Evolutionary conservation across 139 green algal genomes (phyloP).

Genomic region (Chlamydomonas schloesseri): DNA sequence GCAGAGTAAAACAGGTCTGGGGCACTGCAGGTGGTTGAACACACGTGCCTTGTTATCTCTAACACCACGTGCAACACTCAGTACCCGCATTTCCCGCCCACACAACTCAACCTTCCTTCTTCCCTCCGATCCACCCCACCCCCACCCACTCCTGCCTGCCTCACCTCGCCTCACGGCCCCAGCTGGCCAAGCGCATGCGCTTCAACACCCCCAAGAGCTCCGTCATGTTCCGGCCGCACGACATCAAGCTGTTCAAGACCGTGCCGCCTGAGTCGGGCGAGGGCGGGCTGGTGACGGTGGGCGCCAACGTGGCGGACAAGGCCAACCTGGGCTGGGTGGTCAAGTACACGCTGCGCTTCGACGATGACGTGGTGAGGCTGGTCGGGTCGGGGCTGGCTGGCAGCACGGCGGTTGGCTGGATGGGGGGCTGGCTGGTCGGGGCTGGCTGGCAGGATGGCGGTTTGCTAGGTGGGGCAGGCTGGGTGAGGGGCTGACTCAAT

Average conservation of each 20-base stretch:
- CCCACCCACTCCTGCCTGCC: background rate
- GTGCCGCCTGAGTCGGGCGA: background rate
- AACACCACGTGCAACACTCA: too few species aligned
- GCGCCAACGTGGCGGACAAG: slow-evolving; percentile 73
- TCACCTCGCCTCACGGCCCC: background rate
- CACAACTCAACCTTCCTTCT: background rate
- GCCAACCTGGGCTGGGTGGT: slow-evolving; percentile 74
- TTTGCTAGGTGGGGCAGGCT: too few species aligned
- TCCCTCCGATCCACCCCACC: too few species aligned
- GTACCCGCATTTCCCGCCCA: too few species aligned
- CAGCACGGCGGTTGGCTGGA: slow-evolving; percentile 16
- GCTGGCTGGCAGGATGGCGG: too few species aligned
- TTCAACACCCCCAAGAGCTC: slow-evolving; percentile 66
- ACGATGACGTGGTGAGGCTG: slow-evolving; percentile 69
- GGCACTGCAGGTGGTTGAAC: too few species aligned
- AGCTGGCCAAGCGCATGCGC: slow-evolving; percentile 57
- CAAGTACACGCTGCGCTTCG: slow-evolving; percentile 81
- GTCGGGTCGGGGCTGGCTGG: slow-evolving; percentile 45
- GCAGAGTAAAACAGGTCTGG: too few species aligned
- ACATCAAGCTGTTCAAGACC: slow-evolving; percentile 64
- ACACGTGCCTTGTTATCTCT: too few species aligned
- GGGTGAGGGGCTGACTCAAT: too few species aligned
- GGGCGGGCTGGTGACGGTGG: background rate
- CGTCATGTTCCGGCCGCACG: slow-evolving; percentile 80
- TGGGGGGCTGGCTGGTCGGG: too few species aligned